Conservation (phyloP, 805 yeast species). For the Jamesozyma spencerorum region DNA sequence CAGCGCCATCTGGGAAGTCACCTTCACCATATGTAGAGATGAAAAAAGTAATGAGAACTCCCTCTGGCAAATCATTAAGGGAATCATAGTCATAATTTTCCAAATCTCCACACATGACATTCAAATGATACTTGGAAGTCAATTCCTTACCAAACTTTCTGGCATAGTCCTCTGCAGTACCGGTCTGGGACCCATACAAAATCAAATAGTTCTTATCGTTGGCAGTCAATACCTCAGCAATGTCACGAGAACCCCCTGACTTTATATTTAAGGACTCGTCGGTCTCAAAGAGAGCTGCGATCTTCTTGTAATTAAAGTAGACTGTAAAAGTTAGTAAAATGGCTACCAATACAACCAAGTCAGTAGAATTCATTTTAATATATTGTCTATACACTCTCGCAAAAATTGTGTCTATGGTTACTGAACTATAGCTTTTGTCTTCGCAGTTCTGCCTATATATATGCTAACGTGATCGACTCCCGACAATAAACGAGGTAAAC, state of each 20-base stretch:
- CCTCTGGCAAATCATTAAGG: conserved; percentile 52
- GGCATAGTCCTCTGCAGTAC: conserved; percentile 97
- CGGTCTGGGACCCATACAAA: conserved; percentile 92
- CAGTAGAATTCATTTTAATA: conserved; percentile 66
- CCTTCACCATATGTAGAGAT: conserved; percentile 97
- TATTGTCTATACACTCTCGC: neutral
- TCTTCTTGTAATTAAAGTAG: conserved; percentile 5
- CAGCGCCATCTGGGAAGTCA: conserved; percentile 95
- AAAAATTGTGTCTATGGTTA: too few species aligned
- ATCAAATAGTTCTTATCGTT: conserved; percentile 70
- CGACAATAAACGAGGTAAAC: too few species aligned
- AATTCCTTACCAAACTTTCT: conserved; percentile 84
- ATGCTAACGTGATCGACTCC: too few species aligned
- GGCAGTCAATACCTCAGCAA: conserved; percentile 45
- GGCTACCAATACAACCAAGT: conserved; percentile 53
- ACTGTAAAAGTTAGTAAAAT: conserved; percentile 1
- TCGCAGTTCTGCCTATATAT: conserved; percentile 9
- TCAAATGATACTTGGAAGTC: conserved; percentile 68
- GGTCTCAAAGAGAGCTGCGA: conserved; percentile 28
- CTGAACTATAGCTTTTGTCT: too few species aligned
- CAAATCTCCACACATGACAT: conserved; percentile 77
- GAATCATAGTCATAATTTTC: conserved; percentile 82
- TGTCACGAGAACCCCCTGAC: conserved; percentile 42
- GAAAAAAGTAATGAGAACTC: conserved; percentile 60
- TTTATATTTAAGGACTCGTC: conserved; percentile 30